Conservation (phyloP, 1,284 basidiomycete species). For the Naganishia cerealis region DNA sequence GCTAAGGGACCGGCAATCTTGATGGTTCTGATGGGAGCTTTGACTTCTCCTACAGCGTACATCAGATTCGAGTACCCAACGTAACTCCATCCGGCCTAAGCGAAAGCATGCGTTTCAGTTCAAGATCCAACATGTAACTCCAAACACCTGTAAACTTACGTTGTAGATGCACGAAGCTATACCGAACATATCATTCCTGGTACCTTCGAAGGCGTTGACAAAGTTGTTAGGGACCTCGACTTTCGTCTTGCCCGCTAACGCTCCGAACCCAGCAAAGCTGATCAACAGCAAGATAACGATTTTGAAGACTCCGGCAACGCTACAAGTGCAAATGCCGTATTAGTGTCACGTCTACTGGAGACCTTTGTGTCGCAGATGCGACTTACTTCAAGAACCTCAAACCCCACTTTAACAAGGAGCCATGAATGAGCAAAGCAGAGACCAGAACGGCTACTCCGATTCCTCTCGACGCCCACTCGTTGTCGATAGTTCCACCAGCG, state of each 20-base stretch:
- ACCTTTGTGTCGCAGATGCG: not conserved
- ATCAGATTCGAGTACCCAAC: slow-evolving; percentile 56
- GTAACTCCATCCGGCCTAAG: slow-evolving; percentile 40
- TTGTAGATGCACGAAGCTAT: slow-evolving; percentile 51
- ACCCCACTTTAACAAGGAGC: slow-evolving; percentile 29
- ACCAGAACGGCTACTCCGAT: slow-evolving; percentile 29
- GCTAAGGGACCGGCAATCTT: slow-evolving; percentile 42
- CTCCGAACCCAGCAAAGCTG: slow-evolving; percentile 28
- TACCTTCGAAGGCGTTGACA: slow-evolving; percentile 58
- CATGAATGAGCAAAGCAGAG: slow-evolving; percentile 31
- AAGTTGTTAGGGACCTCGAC: slow-evolving; percentile 54
- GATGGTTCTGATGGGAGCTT: slow-evolving; percentile 45
- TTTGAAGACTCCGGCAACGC: slow-evolving; percentile 27
- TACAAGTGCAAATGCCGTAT: not conserved
- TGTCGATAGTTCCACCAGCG: slow-evolving; percentile 22
- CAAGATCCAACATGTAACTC: slow-evolving; percentile 31
- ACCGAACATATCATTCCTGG: slow-evolving; percentile 54
- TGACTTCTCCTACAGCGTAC: slow-evolving; percentile 58
- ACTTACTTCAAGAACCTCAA: slow-evolving; percentile 30
- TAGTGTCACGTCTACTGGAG: not conserved
- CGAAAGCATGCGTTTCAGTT: slow-evolving; percentile 37
- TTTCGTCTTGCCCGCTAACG: slow-evolving; percentile 22
- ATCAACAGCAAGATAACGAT: slow-evolving; percentile 29
- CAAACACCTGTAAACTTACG: not conserved
- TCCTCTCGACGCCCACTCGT: slow-evolving; percentile 21